These are phyloP conservation scores for Kazachstania bromeliacearum DNA, from an alignment of 805 yeast species.

Conservation along the genomic window DNA sequence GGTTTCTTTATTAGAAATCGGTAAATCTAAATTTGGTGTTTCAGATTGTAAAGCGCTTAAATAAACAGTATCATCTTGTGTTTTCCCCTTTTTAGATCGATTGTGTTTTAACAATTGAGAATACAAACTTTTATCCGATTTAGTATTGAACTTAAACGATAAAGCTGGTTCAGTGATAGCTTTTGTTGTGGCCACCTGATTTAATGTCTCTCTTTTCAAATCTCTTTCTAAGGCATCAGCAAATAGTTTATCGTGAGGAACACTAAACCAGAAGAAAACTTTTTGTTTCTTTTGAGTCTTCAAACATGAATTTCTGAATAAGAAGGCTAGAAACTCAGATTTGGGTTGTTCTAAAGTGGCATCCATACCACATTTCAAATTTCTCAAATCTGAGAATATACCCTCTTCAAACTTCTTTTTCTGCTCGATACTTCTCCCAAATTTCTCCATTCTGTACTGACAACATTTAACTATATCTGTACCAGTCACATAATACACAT, in stretches of 20 bases:
- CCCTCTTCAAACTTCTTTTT: constrained; percentile 96
- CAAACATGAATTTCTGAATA: constrained; percentile 78
- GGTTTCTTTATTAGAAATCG: not conserved
- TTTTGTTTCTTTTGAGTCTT: constrained; percentile 95
- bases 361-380: constrained; percentile 76
- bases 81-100: not conserved
- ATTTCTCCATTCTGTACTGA: constrained; percentile 80
- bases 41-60: no score
- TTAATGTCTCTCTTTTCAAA: constrained; percentile 59
- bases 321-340: constrained; percentile 72
- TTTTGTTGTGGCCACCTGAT: constrained; percentile 60
- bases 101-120: constrained; percentile 37
- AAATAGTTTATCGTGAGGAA: constrained; percentile 86
- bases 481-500: constrained; percentile 83
- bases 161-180: constrained; percentile 71
- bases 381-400: constrained; percentile 80
- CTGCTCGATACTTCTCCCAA: constrained; percentile 77
- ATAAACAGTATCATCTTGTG: not conserved
- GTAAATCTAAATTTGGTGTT: not conserved
- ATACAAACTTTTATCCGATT: constrained; percentile 33
- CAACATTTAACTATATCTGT: constrained; percentile 92
- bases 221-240: constrained; percentile 92
- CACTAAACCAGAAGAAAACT: constrained; percentile 94
- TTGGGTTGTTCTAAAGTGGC: constrained; percentile 83
- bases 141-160: constrained; percentile 58